A percentile compares a stretch with the other conserved stretches of the same genome.
Evolutionary conservation across 1,139 yeast species (phyloP).

Genomic region (Debaryomycetaceae sp.): DNA sequence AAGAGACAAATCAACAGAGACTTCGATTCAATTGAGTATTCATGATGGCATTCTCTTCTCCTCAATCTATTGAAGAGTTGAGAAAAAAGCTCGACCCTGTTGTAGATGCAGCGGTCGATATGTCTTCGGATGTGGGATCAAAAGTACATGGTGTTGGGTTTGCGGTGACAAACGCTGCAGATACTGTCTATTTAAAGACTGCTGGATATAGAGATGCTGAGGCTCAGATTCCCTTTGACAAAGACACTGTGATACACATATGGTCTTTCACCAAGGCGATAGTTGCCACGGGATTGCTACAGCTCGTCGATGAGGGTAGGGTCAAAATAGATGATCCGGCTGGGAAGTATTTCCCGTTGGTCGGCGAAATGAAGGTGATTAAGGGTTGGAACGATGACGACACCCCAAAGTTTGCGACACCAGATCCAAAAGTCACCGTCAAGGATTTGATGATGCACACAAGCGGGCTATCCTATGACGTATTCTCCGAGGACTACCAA

Average conservation of each 20-base stretch:
- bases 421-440: conserved; percentile 12
- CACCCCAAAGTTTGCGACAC: conserved; percentile 9
- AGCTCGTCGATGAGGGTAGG: conserved; percentile 15
- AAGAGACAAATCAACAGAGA: no score
- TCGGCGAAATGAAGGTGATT: conserved; percentile 11
- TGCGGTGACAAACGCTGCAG: conserved; percentile 13
- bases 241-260: conserved; percentile 8
- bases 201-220: conserved; percentile 8
- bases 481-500: conserved; percentile 10
- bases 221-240: conserved; percentile 3
- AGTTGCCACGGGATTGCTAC: conserved; percentile 16
- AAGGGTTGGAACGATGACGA: conserved; percentile 12
- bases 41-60: not conserved
- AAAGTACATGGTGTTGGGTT: conserved; percentile 9
- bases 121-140: conserved; percentile 1
- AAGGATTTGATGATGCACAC: conserved; percentile 15
- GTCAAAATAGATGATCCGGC: conserved; percentile 20
- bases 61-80: not conserved
- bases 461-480: conserved; percentile 16
- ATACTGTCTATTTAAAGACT: conserved; percentile 12
- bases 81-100: not conserved
- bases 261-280: conserved; percentile 15
- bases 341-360: conserved; percentile 13
- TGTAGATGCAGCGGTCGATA: conserved; percentile 12
- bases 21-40: no score